Base-by-base conservation (phyloP, 78 protist species). In the Speleostelium caveatum region DNA sequence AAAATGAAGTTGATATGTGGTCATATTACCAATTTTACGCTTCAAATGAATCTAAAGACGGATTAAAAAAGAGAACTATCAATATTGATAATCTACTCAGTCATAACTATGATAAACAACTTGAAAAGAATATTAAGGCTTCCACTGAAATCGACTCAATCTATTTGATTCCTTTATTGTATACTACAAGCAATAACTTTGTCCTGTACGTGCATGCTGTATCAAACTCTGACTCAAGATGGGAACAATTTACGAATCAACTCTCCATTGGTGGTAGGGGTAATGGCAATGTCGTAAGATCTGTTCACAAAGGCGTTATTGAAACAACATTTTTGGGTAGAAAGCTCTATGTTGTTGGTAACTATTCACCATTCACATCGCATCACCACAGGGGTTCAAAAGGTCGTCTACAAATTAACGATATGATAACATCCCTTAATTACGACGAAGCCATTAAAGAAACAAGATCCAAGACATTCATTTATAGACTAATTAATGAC, bases 221-320 rank as follows among this genome's bases (percentile, higher is more conserved):
- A 58, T 83, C 68, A 21, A 58, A 83, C 41, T 32, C 35, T 3
- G 91, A 83, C 59, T 56, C 59, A 39, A 28, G 24, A 42, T 83
- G 91, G 91, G 91, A 83, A 2, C 14, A 17, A 1, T 3, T 65
- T 35, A 28, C 66, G 30, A 42, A 45, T 33, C 22, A 39, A 33
- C 61, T 83, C 26, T 60, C 45, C 39, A 14, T 83, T 22, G 26
- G 41, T 69, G 91, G 91, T 21, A 53, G 77, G 26, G 91, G 91
- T 1, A 83, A 83, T 69, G 91, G 91, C 42, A 72, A 72, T 3
- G 39, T 30, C 2, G 91, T 83, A 4, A 53, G 91, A 56, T 58
- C 75, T 28, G 66, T 83, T 8, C 59, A 83, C 21, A 56, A 69
- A 41, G 91, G 91, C n/a, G 61, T 83, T 3, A n/a, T 83, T 3